phyloP scores from a whole-genome alignment of 352 stramenopile genomes.

The Thraustochytrium sp. region DNA sequence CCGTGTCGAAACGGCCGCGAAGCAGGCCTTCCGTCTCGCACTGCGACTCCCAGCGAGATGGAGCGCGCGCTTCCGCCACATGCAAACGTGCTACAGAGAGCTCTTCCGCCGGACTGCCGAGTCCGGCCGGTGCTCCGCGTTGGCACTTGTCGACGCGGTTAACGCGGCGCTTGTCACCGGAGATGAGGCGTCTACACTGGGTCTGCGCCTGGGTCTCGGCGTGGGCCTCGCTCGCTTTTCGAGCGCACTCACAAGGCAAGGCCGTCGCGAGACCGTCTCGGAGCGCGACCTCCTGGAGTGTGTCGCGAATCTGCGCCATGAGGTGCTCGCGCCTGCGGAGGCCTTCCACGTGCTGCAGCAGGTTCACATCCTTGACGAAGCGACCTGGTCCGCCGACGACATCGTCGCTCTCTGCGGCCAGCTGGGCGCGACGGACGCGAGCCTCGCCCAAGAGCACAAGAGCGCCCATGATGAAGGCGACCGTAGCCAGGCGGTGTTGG shows the following conservation, averaged over 20 bases:
- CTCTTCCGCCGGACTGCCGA: not conserved
- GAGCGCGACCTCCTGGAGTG: not conserved
- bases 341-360: constrained; percentile 3
- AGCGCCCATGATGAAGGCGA: too few species aligned
- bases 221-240: not conserved
- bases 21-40: not conserved
- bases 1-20: not conserved
- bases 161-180: not conserved
- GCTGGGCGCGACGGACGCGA: too few species aligned
- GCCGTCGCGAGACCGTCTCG: not conserved
- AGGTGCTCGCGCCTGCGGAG: not conserved
- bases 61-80: not conserved
- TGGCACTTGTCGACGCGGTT: not conserved
- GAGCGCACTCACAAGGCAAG: not conserved
- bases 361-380: not conserved
- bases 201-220: not conserved
- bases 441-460: too few species aligned
- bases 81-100: not conserved
- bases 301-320: not conserved
- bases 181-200: not conserved
- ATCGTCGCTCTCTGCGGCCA: not conserved
- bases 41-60: not conserved
- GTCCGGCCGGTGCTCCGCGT: not conserved
- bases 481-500: not conserved
- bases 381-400: not conserved